Evolutionary conservation across 164 flowering plant genomes (phyloP), one percentile per base, ranked within the genome.

Genomic region (Liquidambar formosana): DNA sequence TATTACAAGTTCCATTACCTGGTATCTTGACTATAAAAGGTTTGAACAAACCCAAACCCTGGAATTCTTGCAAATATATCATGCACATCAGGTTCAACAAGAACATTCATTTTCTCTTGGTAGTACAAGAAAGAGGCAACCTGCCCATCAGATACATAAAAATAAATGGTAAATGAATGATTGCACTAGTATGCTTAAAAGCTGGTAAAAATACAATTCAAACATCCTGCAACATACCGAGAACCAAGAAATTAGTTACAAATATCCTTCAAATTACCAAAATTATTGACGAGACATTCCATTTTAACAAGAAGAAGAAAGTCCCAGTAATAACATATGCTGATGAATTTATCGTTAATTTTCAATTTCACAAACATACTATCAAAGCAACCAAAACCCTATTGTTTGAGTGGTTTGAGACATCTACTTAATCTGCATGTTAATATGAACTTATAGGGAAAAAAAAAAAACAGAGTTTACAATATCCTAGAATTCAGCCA

Each of bases 81-180:
- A 81, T 95, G 99, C 67, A 95, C 91, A 63, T 95, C 97, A 49
- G 99, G 99, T 81, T 95, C 99, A 59, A 95, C 97, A 77, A 95
- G 92, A 67, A 95, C 89, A 74, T 84, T 91, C 99, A 95, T 93
- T 65, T 89, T 89, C 83, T 95, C 97, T 85, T 95, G 89, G 81
- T 93, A 64, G 79, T 89, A 79, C 81, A 95, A 80, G 85, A 85
- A 95, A 66, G 89, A 84, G 22, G 97, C 97, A 74, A 87, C 96
- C 97, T 95, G 80, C 74, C 80, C 8, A 68, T 63, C 28, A 59
- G 11, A 63, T 28, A 18, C 61, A 25, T 16, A 67, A 69, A 61
- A 64, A 61, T 54, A 33, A 10, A 68, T 18, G 47, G 14, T 25
- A 21, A 25, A n/a, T 13, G 14, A 68, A 19, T 16, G 65, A 43